Evolutionary conservation across 179 eudicot species (phyloP), one percentile per base, ranked within the genome.

Genomic region (Carnegiea gigantea): DNA sequence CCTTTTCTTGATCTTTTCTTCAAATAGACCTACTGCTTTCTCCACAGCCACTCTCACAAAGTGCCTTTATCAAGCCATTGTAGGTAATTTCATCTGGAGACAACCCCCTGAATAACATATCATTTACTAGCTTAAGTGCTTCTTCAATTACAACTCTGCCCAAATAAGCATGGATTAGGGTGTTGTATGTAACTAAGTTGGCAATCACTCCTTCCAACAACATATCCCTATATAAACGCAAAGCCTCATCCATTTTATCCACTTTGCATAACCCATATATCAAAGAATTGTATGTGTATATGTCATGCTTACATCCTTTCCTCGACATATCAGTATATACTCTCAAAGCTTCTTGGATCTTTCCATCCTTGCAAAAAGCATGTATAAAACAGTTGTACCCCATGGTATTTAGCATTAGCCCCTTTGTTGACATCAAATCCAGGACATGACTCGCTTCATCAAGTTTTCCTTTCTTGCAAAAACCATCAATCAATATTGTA

Each of bases 201-300:
- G 98, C 97, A 88, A 97, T 89, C 36, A 92, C 92, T 84, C 99
- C 98, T 78, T 97, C 97, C 82, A 90, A 82, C 82, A 93, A 77
- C 98, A 97, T 92, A 90, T 95, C 95, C 80, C 82, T 83, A 70
- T 84, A 89, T 80, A 93, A 68, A 59, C 81, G 73, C 72, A 93
- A 76, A 15, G 97, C 99, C 46, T 90, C 92, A 57, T 93, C 95
- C 90, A 97, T 88, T 82, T 81, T 84, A 79, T 89, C 92, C 57
- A 83, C 83, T 83, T 83, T 90, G 86, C 97, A 92, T 28, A 97
- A 84, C 78, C 98, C 98, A 81, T 87, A 51, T 76, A 97, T 95
- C 78, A 97, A 77, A 30, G 98, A 85, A 87, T 89, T 97, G 75
- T 92, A 95, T 43, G 99, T 93, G 80, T 86, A 95, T 80, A 88